These are phyloP conservation scores for Avena atlantica DNA, from an alignment of 176 grass and related monocot genomes.

Conservation along the genomic window DNA sequence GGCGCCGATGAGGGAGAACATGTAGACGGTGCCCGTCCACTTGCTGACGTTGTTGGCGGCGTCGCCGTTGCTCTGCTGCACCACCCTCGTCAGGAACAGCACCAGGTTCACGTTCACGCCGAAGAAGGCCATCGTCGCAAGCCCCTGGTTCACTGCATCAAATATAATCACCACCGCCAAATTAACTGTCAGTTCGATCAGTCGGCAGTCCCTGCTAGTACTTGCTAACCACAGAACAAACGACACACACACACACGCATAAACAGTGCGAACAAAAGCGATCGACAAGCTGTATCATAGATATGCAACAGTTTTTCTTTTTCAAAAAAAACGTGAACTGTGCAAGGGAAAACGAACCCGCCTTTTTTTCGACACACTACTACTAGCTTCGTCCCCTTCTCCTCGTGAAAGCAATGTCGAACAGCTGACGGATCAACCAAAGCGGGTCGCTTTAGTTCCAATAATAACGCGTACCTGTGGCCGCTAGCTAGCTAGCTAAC, in stretches of 20 bases:
- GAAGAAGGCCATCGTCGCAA: constrained; percentile 95
- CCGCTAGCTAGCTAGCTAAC: neutral
- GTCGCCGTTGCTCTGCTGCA: constrained; percentile 83
- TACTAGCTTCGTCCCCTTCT: neutral
- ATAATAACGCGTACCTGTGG: neutral
- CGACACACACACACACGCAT: neutral
- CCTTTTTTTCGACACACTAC: neutral
- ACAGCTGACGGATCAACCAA: constrained; percentile 15
- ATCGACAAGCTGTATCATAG: neutral
- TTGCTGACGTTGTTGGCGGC: constrained; percentile 99
- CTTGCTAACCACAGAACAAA: constrained; percentile 11
- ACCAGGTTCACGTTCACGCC: constrained; percentile 96
- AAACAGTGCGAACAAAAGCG: neutral
- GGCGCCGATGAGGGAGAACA: constrained; percentile 95
- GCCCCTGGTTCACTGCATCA: constrained; percentile 84
- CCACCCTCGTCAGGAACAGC: constrained; percentile 87
- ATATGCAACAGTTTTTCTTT: neutral
- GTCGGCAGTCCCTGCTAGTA: neutral
- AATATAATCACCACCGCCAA: constrained; percentile 3
- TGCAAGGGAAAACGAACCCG: neutral
- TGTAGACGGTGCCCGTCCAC: constrained; percentile 98
- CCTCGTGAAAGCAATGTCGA: constrained; percentile 38
- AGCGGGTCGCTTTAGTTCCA: constrained; percentile 34
- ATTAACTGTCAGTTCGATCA: neutral
- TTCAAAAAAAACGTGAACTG: constrained; percentile 2